These are phyloP conservation scores for Entomophthora muscae DNA, from an alignment of 371 early-diverging fungal genomes.

Conservation along the genomic window DNA sequence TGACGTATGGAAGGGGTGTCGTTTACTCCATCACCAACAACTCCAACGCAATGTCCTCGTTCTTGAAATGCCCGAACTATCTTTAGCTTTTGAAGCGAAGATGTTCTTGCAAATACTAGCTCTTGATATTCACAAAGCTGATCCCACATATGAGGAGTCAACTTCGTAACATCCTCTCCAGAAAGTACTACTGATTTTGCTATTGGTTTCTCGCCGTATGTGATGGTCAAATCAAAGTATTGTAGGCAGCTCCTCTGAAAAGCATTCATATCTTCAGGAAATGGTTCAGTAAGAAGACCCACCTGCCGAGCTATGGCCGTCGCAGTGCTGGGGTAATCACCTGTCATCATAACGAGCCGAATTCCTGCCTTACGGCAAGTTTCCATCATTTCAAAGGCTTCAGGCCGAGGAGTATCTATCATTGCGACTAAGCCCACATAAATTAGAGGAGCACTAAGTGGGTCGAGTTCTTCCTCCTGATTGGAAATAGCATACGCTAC, in stretches of 20 bases:
- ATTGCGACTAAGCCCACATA: constrained; percentile 46
- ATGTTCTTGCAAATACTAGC: constrained; percentile 69
- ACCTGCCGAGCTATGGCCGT: constrained; percentile 47
- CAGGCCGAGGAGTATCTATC: constrained; percentile 51
- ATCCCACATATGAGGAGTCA: constrained; percentile 36
- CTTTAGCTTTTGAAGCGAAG: constrained; percentile 64
- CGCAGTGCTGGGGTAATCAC: constrained; percentile 50
- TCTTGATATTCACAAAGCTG: constrained; percentile 39
- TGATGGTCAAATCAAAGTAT: too few species aligned
- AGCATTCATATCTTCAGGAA: too few species aligned
- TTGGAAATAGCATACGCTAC: constrained; percentile 10
- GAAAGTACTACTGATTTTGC: too few species aligned
- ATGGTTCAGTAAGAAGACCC: constrained; percentile 42
- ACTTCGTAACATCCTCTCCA: too few species aligned
- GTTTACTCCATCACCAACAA: constrained; percentile 88
- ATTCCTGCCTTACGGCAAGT: constrained; percentile 42
- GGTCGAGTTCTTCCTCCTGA: too few species aligned
- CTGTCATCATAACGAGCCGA: constrained; percentile 61
- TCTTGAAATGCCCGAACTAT: constrained; percentile 52
- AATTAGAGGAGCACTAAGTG: too few species aligned
- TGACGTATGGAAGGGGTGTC: constrained; percentile 70
- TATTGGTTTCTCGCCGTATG: too few species aligned
- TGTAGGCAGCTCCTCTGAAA: too few species aligned
- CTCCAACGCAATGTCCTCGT: constrained; percentile 48
- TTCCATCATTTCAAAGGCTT: constrained; percentile 34